Conservation (phyloP, 2,329 filamentous ascomycete species). For the Fusarium pseudocircinatum region DNA sequence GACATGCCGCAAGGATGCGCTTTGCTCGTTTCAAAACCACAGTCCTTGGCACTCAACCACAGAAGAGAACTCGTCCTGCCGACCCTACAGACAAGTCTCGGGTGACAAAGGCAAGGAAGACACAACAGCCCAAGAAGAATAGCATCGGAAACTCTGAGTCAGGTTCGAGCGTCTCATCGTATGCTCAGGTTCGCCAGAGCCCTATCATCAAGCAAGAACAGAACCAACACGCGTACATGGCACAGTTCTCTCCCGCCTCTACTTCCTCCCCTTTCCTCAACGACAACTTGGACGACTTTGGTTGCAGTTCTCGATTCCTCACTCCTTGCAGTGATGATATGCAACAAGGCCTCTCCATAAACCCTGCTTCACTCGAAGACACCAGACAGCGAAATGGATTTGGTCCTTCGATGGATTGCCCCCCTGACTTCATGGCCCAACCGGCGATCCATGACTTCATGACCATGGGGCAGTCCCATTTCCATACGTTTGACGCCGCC, state of each 20-base stretch:
- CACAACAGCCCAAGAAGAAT: constrained; percentile 46
- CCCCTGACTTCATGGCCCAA: constrained; percentile 44
- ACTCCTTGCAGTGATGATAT: constrained; percentile 66
- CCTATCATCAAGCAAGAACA: constrained; percentile 52
- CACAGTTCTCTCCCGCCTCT: constrained; percentile 52
- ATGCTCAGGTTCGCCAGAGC: constrained; percentile 43
- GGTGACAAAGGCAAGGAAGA: constrained; percentile 58
- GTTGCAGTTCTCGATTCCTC: constrained; percentile 53
- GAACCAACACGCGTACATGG: constrained; percentile 43
- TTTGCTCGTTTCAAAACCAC: constrained; percentile 63
- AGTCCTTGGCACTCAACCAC: constrained; percentile 59
- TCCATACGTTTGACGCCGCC: constrained; percentile 53
- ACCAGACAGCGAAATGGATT: constrained; percentile 41
- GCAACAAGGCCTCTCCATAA: constrained; percentile 40
- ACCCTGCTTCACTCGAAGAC: constrained; percentile 45
- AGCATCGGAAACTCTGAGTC: constrained; percentile 55
- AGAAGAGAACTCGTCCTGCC: constrained; percentile 55
- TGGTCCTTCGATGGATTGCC: constrained; percentile 41
- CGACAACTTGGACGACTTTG: constrained; percentile 49
- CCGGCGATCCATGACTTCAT: constrained; percentile 42
- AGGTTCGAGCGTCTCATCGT: constrained; percentile 41
- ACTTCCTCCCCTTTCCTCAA: constrained; percentile 50
- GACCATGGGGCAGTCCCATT: constrained; percentile 48
- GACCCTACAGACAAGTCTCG: constrained; percentile 53
- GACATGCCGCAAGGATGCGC: constrained; percentile 69